Conservation (phyloP, 768 basidiomycete genomes). For the Suillus subalutaceus region DNA sequence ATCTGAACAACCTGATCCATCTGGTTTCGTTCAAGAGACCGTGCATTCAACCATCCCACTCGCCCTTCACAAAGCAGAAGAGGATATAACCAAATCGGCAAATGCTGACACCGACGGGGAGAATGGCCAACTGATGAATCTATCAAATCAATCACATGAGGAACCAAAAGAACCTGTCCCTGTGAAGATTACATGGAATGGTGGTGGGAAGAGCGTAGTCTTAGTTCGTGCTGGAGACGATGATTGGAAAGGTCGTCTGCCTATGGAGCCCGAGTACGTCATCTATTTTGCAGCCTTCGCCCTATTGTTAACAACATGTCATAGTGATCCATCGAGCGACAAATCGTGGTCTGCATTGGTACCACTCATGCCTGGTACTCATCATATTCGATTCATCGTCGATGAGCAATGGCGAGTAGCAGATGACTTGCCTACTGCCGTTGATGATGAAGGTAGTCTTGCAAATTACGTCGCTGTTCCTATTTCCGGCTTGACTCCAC, state of each 20-base stretch:
- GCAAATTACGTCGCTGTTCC: slow-evolving; percentile 85
- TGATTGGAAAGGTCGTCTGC: slow-evolving; percentile 71
- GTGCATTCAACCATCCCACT: slow-evolving; percentile 67
- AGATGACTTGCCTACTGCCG: slow-evolving; percentile 81
- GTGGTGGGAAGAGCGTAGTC: slow-evolving; percentile 63
- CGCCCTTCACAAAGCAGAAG: slow-evolving; percentile 44
- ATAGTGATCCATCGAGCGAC: slow-evolving; percentile 36
- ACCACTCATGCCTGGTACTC: slow-evolving; percentile 82
- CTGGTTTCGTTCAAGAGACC: slow-evolving; percentile 55
- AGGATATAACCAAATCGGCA: slow-evolving; percentile 23
- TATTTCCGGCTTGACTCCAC: slow-evolving; percentile 36
- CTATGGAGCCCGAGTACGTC: slow-evolving; percentile 67
- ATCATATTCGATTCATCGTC: slow-evolving; percentile 93
- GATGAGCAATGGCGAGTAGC: slow-evolving; percentile 86
- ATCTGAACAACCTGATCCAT: slow-evolving; percentile 32
- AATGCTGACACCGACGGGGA: slow-evolving; percentile 19
- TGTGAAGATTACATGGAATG: slow-evolving; percentile 67
- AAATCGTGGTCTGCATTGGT: slow-evolving; percentile 43
- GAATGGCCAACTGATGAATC: slow-evolving; percentile 25
- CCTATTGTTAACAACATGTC: slow-evolving; percentile 19
- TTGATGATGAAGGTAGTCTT: slow-evolving; percentile 91
- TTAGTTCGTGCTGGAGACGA: slow-evolving; percentile 75
- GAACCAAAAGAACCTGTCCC: slow-evolving; percentile 35
- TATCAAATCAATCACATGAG: slow-evolving; percentile 20
- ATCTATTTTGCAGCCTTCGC: slow-evolving; percentile 12